Conservation (phyloP, 352 stramenopile genomes). For the Pythium apleroticum region DNA sequence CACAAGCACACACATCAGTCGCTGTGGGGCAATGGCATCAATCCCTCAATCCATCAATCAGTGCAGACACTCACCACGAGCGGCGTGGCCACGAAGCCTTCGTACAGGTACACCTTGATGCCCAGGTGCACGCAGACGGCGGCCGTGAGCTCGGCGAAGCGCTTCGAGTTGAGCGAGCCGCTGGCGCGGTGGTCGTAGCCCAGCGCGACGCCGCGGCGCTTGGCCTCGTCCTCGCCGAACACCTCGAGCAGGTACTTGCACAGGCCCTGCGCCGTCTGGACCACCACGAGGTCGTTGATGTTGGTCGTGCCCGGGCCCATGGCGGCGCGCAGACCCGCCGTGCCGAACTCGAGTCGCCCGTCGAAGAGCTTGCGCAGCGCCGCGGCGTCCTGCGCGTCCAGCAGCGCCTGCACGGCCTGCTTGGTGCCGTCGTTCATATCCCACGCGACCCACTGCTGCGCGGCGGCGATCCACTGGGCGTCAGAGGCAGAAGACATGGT, state of each 20-base stretch:
- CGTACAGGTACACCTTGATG: slow-evolving; percentile 91
- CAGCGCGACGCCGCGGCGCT: slow-evolving; percentile 82
- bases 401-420: slow-evolving; percentile 55
- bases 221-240: slow-evolving; percentile 66
- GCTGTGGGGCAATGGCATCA: not conserved
- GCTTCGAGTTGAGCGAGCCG: slow-evolving; percentile 79
- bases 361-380: slow-evolving; percentile 73
- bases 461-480: slow-evolving; percentile 50
- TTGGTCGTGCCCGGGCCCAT: slow-evolving; percentile 88
- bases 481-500: not conserved
- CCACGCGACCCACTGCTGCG: slow-evolving; percentile 81
- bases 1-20: not conserved
- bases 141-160: slow-evolving; percentile 87
- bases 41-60: slow-evolving; percentile 3
- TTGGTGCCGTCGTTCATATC: slow-evolving; percentile 85
- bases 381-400: slow-evolving; percentile 50
- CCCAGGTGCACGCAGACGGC: slow-evolving; percentile 77
- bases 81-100: slow-evolving; percentile 94
- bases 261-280: slow-evolving; percentile 92
- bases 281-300: slow-evolving; percentile 93
- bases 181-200: slow-evolving; percentile 90
- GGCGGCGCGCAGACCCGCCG: slow-evolving; percentile 83
- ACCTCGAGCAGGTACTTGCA: slow-evolving; percentile 79
- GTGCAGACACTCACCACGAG: slow-evolving; percentile 70
- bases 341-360: slow-evolving; percentile 90